A percentile compares a stretch with the other conserved stretches of the same genome.
Evolutionary conservation across 169 alveolate species (phyloP).

Genomic region (Babesia sp.): DNA sequence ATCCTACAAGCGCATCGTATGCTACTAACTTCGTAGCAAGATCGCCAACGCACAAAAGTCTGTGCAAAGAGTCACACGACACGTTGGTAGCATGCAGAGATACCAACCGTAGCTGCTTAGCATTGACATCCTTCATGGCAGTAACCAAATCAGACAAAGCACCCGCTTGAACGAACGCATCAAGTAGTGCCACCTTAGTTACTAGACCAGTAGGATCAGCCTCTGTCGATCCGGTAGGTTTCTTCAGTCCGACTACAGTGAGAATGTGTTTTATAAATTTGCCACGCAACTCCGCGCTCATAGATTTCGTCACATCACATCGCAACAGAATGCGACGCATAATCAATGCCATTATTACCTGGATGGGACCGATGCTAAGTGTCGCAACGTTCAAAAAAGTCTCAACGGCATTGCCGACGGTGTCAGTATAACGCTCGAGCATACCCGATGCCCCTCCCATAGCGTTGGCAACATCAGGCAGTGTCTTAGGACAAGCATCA

Average conservation of each 20-base stretch:
- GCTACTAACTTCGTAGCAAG: conserved; percentile 39
- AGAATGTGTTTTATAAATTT: conserved; percentile 28
- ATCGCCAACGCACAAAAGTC: conserved; percentile 30
- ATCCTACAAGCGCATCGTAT: conserved; percentile 29
- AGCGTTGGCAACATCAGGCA: conserved; percentile 29
- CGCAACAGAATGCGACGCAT: conserved; percentile 36
- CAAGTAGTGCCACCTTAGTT: conserved; percentile 30
- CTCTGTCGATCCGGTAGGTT: conserved; percentile 4
- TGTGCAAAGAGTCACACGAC: conserved; percentile 27
- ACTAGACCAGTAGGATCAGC: conserved; percentile 22
- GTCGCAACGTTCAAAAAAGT: conserved; percentile 50
- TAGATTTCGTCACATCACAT: conserved; percentile 40
- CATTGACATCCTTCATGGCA: conserved; percentile 31
- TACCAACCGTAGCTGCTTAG: conserved; percentile 31
- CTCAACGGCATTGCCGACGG: conserved; percentile 47
- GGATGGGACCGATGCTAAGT: conserved; percentile 45
- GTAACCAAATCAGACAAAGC: conserved; percentile 28
- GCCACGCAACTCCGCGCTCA: background rate
- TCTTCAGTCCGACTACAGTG: conserved; percentile 18
- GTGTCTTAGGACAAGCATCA: conserved; percentile 42
- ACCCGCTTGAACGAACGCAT: conserved; percentile 40
- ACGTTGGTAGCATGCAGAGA: conserved; percentile 20
- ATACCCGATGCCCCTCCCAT: conserved; percentile 29
- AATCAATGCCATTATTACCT: conserved; percentile 43
- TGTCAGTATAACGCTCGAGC: conserved; percentile 2